Conservation (phyloP, 73 alveolate genomes). For the Paramecium sexaurelia region DNA sequence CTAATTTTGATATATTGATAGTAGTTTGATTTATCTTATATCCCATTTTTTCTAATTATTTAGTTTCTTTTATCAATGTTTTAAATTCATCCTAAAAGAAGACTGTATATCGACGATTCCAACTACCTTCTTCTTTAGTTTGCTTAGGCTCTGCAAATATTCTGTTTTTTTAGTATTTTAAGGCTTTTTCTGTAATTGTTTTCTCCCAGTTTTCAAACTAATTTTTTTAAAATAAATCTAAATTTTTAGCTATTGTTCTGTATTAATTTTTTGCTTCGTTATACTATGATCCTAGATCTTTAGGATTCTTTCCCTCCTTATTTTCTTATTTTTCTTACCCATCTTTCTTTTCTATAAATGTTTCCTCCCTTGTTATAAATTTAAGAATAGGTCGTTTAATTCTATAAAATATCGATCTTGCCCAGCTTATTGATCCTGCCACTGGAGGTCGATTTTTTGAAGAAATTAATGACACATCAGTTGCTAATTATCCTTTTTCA, state of each 20-base stretch:
- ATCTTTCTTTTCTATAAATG: not conserved
- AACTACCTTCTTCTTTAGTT: slow-evolving; percentile 1
- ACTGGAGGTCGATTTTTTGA: slow-evolving; percentile 98
- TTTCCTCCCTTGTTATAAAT: slow-evolving; percentile 68
- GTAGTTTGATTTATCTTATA: slow-evolving; percentile 91
- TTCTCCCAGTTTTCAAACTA: slow-evolving; percentile 92
- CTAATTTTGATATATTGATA: slow-evolving; percentile 94
- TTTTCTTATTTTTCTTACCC: slow-evolving; percentile 65
- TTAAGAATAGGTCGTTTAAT: slow-evolving; percentile 94
- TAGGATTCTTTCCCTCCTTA: slow-evolving; percentile 58
- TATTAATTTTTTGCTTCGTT: slow-evolving; percentile 86
- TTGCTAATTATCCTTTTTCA: slow-evolving; percentile 90
- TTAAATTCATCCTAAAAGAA: slow-evolving; percentile 92
- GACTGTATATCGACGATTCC: slow-evolving; percentile 74
- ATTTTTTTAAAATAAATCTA: slow-evolving; percentile 87
- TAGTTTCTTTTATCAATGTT: slow-evolving; percentile 93
- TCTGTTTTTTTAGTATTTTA: slow-evolving; percentile 63
- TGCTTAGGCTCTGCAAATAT: not conserved
- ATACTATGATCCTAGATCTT: slow-evolving; percentile 65
- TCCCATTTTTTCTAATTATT: slow-evolving; percentile 84
- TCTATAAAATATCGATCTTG: slow-evolving; percentile 91
- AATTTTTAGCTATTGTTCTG: slow-evolving; percentile 87
- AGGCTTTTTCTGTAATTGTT: slow-evolving; percentile 88
- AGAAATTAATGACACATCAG: slow-evolving; percentile 96
- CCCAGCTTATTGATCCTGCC: slow-evolving; percentile 99